Evolutionary conservation across 306 rosid genomes (phyloP).

Genomic region (Ziziphus jujuba): DNA sequence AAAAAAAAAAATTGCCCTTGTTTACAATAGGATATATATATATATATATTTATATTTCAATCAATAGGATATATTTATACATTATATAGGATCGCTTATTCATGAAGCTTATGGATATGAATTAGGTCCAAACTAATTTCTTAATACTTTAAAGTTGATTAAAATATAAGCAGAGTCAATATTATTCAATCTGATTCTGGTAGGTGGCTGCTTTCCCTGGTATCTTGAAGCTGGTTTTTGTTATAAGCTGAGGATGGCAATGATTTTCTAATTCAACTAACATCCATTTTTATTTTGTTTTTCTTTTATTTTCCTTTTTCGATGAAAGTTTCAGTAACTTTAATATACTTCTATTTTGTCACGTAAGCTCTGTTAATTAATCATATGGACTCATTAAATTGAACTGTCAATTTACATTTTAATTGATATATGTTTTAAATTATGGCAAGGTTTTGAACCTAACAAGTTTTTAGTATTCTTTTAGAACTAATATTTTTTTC

Average conservation of each 20-base stretch:
- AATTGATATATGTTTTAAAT: too few species aligned
- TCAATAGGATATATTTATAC: neutral
- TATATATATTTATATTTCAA: too few species aligned
- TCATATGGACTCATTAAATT: too few species aligned
- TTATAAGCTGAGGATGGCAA: constrained; percentile 1
- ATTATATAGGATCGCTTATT: neutral
- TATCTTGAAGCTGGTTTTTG: neutral
- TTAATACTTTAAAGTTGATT: constrained; percentile 3
- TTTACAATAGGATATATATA: neutral
- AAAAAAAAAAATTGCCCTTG: neutral
- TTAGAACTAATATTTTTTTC: too few species aligned
- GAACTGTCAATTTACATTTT: too few species aligned
- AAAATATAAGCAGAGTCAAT: neutral
- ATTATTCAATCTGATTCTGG: neutral
- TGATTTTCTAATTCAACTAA: constrained; percentile 12
- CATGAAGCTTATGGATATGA: constrained; percentile 2
- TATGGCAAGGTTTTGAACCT: too few species aligned
- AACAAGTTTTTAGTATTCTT: too few species aligned
- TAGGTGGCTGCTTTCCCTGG: constrained; percentile 8
- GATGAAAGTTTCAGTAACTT: neutral
- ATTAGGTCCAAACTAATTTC: constrained; percentile 2
- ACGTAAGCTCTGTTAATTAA: neutral
- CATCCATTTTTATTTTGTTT: neutral
- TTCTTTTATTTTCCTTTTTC: neutral
- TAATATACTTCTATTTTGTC: neutral